Evolutionary conservation across 441 rosid genomes (phyloP).

Genomic region (Arabidopsis lyrata): DNA sequence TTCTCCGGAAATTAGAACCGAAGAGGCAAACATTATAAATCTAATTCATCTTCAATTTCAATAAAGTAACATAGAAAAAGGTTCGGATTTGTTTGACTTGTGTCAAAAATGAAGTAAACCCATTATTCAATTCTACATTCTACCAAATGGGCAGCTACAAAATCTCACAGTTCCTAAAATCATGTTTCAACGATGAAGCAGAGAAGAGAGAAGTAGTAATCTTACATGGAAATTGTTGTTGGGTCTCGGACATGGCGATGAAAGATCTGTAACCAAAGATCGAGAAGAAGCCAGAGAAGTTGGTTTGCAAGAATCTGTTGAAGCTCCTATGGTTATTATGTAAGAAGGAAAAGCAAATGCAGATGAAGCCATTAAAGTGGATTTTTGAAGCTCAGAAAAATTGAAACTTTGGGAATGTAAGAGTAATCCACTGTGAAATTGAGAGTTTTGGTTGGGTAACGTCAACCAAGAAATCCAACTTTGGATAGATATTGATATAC

Average conservation of each 20-base stretch:
- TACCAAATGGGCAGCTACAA: constrained; percentile 13
- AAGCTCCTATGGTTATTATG: constrained; percentile 39
- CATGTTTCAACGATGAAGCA: background rate
- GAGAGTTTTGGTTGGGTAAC: constrained; percentile 62
- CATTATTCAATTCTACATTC: constrained; percentile 22
- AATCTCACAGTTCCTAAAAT: background rate
- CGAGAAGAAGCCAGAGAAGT: constrained; percentile 51
- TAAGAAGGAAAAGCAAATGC: constrained; percentile 68
- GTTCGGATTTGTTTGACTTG: constrained; percentile 29
- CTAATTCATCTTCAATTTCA: background rate
- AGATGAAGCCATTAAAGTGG: constrained; percentile 34
- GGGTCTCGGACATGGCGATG: constrained; percentile 47
- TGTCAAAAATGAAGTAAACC: constrained; percentile 38
- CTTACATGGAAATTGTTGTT: constrained; percentile 49
- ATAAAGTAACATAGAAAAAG: background rate
- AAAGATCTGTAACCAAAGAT: constrained; percentile 54
- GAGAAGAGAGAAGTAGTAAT: background rate
- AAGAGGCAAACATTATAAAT: background rate
- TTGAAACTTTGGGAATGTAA: background rate
- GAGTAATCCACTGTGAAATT: background rate
- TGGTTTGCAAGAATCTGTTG: constrained; percentile 53
- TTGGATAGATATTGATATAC: constrained; percentile 51
- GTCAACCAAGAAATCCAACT: constrained; percentile 52
- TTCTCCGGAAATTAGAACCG: constrained; percentile 10
- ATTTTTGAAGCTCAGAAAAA: background rate